Percentiles rank a stretch among this genome's conserved stretches.
Evolutionary conservation across 495 filamentous ascomycete species (phyloP).

Genomic region (Penicillium dipodomyicola): DNA sequence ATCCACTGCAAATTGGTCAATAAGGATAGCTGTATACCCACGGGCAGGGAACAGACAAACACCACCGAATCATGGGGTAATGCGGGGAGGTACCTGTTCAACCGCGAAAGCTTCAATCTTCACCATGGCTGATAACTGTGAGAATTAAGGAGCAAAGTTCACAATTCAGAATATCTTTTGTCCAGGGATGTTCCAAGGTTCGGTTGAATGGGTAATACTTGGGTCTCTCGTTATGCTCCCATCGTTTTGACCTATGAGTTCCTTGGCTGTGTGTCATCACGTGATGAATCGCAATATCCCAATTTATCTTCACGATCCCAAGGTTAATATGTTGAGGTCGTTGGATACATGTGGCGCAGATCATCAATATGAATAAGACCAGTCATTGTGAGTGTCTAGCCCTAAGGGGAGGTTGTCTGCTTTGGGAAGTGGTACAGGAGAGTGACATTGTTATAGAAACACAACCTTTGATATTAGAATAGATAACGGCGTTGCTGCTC

Average conservation of each 20-base stretch:
- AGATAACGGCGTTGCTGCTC: no score
- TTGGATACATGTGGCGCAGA: no score
- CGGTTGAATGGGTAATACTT: background rate
- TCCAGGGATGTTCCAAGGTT: background rate
- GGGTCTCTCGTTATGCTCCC: background rate
- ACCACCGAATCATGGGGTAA: constrained; percentile 10
- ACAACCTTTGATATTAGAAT: no score
- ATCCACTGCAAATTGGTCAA: constrained; percentile 66
- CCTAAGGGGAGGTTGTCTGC: no score
- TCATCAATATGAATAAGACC: no score
- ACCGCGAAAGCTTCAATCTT: constrained; percentile 70
- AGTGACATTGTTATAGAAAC: no score
- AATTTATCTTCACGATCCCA: no score
- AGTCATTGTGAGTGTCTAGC: no score
- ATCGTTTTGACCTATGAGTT: background rate
- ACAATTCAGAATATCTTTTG: background rate
- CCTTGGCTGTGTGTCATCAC: background rate
- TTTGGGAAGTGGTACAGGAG: no score
- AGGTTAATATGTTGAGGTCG: no score
- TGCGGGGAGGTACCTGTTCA: constrained; percentile 59
- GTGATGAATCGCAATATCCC: background rate
- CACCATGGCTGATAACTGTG: constrained; percentile 50
- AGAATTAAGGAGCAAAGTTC: background rate
- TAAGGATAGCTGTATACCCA: background rate
- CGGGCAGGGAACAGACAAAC: background rate